Evolutionary conservation across 306 rosid species (phyloP).

Genomic region (Echinosophora koreensis): DNA sequence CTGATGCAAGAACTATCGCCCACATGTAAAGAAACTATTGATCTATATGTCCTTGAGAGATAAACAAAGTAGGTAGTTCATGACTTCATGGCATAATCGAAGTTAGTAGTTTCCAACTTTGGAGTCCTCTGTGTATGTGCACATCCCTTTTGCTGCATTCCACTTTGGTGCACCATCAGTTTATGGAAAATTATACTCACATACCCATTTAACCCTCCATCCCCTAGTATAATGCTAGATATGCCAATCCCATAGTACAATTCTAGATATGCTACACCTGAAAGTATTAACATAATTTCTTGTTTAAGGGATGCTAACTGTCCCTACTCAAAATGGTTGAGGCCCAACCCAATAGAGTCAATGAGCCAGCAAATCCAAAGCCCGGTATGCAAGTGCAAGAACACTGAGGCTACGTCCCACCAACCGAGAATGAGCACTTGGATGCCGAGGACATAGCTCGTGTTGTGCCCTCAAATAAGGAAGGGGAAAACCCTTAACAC

Average conservation of each 20-base stretch:
- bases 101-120: constrained; percentile 3
- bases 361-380: too few species aligned
- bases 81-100: constrained; percentile 15
- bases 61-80: constrained; percentile 11
- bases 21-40: neutral
- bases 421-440: too few species aligned
- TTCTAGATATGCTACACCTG: neutral
- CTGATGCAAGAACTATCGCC: neutral
- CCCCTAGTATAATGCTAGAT: neutral
- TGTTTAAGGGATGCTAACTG: too few species aligned
- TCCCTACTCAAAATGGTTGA: too few species aligned
- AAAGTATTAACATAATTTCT: constrained; percentile 18
- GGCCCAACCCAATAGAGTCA: too few species aligned
- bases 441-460: too few species aligned
- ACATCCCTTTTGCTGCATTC: constrained; percentile 17
- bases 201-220: neutral
- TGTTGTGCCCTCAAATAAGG: too few species aligned
- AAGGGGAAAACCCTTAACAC: too few species aligned
- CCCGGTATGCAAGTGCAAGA: too few species aligned
- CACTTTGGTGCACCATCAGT: too few species aligned
- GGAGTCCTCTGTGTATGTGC: neutral
- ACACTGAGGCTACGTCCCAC: too few species aligned
- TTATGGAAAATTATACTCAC: too few species aligned
- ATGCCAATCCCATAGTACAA: neutral
- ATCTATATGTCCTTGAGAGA: constrained; percentile 1